Conservation (phyloP, 805 yeast genomes). For the Teunomyces atbi region DNA sequence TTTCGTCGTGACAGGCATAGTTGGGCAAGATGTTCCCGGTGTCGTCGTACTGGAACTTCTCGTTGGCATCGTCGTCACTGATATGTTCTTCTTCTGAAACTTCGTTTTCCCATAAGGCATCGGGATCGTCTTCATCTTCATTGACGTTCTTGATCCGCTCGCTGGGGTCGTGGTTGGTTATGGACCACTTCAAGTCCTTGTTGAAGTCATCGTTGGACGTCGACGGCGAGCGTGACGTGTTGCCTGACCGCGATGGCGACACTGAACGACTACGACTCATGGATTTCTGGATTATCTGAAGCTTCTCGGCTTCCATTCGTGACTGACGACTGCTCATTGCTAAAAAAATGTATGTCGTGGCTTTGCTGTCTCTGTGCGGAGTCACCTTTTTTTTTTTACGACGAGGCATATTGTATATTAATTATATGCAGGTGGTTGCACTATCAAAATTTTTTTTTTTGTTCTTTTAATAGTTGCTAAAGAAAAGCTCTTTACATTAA, state of each 20-base stretch:
- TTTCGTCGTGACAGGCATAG: conserved; percentile 46
- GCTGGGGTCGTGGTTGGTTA: conserved; percentile 72
- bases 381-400: neutral
- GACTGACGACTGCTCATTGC: conserved; percentile 36
- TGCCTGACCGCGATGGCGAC: conserved; percentile 31
- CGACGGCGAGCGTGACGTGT: conserved; percentile 34
- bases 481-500: neutral
- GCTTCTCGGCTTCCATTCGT: conserved; percentile 40
- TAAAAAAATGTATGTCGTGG: neutral
- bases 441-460: too few species aligned
- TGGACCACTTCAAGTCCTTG: conserved; percentile 58
- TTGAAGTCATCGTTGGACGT: conserved; percentile 34
- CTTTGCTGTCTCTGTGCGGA: neutral
- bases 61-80: conserved; percentile 56
- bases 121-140: conserved; percentile 11
- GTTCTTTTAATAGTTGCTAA: neutral
- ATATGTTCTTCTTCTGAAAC: conserved; percentile 60
- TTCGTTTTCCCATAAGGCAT: conserved; percentile 28
- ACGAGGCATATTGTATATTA: too few species aligned
- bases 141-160: conserved; percentile 39
- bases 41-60: conserved; percentile 57
- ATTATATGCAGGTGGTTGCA: too few species aligned
- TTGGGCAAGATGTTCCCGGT: conserved; percentile 60
- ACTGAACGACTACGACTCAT: conserved; percentile 38
- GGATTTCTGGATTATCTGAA: conserved; percentile 39